These are phyloP conservation scores for Akebia trifoliata DNA, from an alignment of 164 flowering plant genomes.

Conservation along the genomic window DNA sequence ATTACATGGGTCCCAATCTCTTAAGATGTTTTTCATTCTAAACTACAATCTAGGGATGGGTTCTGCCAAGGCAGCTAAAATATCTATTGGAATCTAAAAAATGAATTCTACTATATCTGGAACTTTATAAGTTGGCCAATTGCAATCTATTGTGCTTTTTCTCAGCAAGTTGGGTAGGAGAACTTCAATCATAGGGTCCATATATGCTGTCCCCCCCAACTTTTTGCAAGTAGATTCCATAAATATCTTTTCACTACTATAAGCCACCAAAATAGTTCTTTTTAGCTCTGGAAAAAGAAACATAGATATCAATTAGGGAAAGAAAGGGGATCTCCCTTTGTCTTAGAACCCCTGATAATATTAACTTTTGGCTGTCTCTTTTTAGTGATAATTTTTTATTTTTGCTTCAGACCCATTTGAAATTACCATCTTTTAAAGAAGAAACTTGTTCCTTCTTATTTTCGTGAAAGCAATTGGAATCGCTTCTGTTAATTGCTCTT, in stretches of 20 bases:
- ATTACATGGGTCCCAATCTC: neutral
- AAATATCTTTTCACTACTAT: neutral
- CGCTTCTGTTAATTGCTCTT: no score
- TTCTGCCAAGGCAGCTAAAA: neutral
- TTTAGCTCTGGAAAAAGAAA: no score
- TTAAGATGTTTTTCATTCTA: neutral
- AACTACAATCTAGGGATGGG: neutral
- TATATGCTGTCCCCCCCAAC: constrained; percentile 1
- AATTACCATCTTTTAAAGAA: no score
- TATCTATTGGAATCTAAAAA: neutral
- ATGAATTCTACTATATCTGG: neutral
- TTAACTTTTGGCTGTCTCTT: no score
- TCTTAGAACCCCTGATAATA: no score
- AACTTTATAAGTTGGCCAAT: constrained; percentile 7
- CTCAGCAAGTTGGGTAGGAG: constrained; percentile 11
- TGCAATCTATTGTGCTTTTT: neutral
- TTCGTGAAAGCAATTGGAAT: no score
- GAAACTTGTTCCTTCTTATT: no score
- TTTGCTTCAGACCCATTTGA: no score
- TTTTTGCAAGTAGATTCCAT: neutral
- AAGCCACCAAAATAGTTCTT: neutral
- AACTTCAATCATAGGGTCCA: constrained; percentile 1
- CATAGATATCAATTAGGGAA: no score
- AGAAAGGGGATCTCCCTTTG: no score
- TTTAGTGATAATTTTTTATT: no score